Evolutionary conservation across 768 basidiomycete genomes (phyloP), one percentile per base, ranked within the genome.

Genomic region (Dentipellis fragilis): DNA sequence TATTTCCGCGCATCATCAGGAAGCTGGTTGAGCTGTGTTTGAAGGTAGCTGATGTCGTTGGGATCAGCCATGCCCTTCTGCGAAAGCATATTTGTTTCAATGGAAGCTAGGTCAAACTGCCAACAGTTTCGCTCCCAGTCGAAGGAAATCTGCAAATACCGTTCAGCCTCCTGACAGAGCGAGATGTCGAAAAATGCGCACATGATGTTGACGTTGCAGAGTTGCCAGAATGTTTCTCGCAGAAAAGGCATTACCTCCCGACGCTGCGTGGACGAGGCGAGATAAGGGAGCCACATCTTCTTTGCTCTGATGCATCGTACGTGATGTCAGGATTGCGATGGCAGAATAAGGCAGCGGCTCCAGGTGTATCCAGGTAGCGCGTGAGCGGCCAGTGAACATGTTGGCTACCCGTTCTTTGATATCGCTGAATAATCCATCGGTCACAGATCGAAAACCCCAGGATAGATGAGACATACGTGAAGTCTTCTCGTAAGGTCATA

Each of bases 181-280:
- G 12, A 45, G n/a, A 45, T 19, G 49, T 21, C 7, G 19, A 36
- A 29, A 17, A n/a, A 35, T 23, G 68, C 80, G 49, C 62, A 85
- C 84, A 64, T 80, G 73, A 57, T 76, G 74, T 63, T 85, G 83
- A 16, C 85, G 72, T 52, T 86, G 82, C 2, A 87, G 69, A 1
- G 80, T 84, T 36, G 72, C 75, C 34, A 89, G 67, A 51, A 87
- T 74, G 61, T 78, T 87, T 54, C 85, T 70, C 3, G 82, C 81
- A 6, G 81, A 80, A 62, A 89, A 87, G 0, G 84, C 80, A 65
- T 87, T 89, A 7, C 87, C 87, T 16, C 76, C 76, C 1, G 85
- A 85, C 10, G 77, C 71, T 1, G 72, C 71, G 59, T 75, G 79
- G 14, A 87, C 71, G 50, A 85, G 76, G 16, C 74, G 72, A 4